These are phyloP conservation scores for Trametes sanguinea DNA, from an alignment of 768 basidiomycete genomes.

Conservation along the genomic window DNA sequence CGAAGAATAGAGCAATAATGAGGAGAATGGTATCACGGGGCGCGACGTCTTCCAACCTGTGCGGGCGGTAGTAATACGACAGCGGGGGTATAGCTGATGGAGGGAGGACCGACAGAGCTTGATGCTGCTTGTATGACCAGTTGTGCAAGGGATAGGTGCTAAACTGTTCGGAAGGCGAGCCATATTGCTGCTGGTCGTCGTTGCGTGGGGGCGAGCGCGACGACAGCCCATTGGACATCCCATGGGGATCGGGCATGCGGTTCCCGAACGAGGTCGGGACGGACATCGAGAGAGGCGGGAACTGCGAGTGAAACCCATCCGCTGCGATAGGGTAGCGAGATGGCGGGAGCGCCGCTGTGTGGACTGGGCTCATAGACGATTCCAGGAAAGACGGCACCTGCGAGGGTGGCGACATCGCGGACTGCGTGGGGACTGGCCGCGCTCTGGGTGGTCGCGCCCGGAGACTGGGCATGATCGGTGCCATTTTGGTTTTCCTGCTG, in stretches of 20 bases:
- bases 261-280: constrained; percentile 42
- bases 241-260: constrained; percentile 39
- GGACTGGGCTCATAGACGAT: constrained; percentile 40
- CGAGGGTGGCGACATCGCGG: constrained; percentile 40
- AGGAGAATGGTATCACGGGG: constrained; percentile 79
- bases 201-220: constrained; percentile 40
- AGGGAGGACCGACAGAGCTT: constrained; percentile 45
- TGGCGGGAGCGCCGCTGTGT: constrained; percentile 53
- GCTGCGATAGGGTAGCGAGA: constrained; percentile 72
- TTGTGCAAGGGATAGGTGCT: constrained; percentile 67
- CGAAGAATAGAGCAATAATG: constrained; percentile 88
- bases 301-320: constrained; percentile 65
- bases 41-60: constrained; percentile 79
- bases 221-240: constrained; percentile 22
- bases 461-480: constrained; percentile 37
- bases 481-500: constrained; percentile 37
- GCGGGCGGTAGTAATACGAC: constrained; percentile 71
- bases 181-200: constrained; percentile 45
- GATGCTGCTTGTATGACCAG: constrained; percentile 72
- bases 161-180: constrained; percentile 52
- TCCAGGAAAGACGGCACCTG: constrained; percentile 53
- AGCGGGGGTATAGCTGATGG: constrained; percentile 57
- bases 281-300: constrained; percentile 40
- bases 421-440: constrained; percentile 50
- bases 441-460: constrained; percentile 41